Conservation (phyloP, 2,329 filamentous ascomycete species). For the Claviceps monticola region DNA sequence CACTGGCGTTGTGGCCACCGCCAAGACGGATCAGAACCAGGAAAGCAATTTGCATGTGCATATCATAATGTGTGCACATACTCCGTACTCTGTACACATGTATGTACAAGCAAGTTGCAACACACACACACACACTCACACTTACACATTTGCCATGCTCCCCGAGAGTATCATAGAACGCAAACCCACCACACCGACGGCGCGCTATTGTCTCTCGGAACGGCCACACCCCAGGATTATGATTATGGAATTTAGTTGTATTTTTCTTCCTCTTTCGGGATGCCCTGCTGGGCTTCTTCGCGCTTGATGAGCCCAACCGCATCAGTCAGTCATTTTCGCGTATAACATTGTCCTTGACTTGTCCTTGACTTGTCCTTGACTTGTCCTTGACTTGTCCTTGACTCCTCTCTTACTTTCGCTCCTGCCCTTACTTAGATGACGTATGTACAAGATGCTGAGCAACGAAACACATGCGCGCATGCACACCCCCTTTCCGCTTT, state of each 20-base stretch:
- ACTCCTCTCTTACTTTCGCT: not conserved
- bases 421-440: not conserved
- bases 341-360: not conserved
- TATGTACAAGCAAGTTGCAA: not conserved
- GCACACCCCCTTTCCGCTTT: no score
- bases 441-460: no score
- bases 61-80: not conserved
- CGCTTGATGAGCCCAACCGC: not conserved
- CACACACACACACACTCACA: not conserved
- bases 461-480: no score
- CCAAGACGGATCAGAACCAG: not conserved
- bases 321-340: not conserved
- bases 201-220: constrained; percentile 13
- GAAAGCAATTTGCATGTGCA: not conserved
- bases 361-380: no score
- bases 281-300: constrained; percentile 6
- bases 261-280: not conserved
- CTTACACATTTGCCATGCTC: not conserved
- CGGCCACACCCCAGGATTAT: constrained; percentile 9
- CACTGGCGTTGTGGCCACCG: not conserved
- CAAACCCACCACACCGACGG: constrained; percentile 2
- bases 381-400: no score
- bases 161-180: not conserved
- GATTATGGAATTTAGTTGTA: constrained; percentile 10
- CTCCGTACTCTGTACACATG: no score